Evolutionary conservation across 768 basidiomycete genomes (phyloP), one percentile per base, ranked within the genome.

Genomic region (Lentinula raphanica): DNA sequence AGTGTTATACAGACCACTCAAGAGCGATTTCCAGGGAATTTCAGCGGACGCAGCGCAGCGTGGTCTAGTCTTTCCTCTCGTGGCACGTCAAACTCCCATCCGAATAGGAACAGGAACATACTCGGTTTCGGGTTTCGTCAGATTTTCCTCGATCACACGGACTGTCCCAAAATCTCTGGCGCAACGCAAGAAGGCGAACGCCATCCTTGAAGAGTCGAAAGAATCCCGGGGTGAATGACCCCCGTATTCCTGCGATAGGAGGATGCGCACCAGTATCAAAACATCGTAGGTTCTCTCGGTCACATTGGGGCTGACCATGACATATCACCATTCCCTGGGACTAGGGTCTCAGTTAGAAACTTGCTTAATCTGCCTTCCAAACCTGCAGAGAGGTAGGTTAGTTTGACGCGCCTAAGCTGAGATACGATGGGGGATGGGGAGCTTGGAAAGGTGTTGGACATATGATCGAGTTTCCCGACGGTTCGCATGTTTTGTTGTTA

Each of bases 251-350:
- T 90, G 56, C 88, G 87, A 62, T 99, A 99, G 71, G 96, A 98
- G 69, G 97, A 99, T 70, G 97, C 97, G 45, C 98, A 98, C 68
- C 97, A 98, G 67, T 99, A 99, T 70, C 97, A 99, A 76, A 99
- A 99, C 69, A 98, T 99, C 57, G 96, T 98, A 66, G 97, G 97
- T 4, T 97, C 97, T 15, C 83, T 99, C 46, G 97, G 98, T 72
- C 98, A 99, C 76, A 98, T 99, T 64, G 97, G 98, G 68, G 97
- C 97, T 2, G 97, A 99, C 74, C 98, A 98, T 66, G 97, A 99
- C 69, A 96, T 61, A 95, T 99, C 66, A 86, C 87, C 27, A 88
- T 99, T 23, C 79, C 97, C 44, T 99, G 97, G 97, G 97, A 99
- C 72, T 77, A 98, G 53, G 97, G 97, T 69, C 75, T 99, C 64